Evolutionary conservation across 257 asterid genomes (phyloP).

Genomic region (Solanum chiquidenum): DNA sequence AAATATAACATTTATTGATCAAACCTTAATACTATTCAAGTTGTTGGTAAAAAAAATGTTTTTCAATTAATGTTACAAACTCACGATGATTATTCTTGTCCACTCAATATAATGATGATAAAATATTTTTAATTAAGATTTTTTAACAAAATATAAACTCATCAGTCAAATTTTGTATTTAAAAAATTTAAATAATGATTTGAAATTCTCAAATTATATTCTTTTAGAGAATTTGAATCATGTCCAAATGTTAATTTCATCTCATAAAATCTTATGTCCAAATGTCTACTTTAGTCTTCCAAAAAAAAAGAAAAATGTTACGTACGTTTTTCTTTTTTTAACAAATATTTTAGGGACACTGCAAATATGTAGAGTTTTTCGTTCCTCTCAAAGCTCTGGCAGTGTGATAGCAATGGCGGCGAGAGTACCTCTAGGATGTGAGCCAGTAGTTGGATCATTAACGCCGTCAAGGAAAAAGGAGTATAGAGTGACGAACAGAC

Average conservation of each 20-base stretch:
- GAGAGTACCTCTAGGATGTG: conserved; percentile 60
- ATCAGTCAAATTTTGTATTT: accelerated
- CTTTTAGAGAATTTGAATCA: not conserved
- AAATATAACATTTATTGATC: no score
- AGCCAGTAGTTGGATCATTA: conserved; percentile 71
- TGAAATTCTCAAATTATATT: no score
- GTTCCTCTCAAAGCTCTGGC: not conserved
- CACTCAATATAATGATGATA: not conserved
- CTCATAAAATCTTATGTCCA: no score
- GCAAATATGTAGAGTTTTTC: not conserved
- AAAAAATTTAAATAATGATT: no score
- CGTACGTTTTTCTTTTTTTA: no score
- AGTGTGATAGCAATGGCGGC: conserved; percentile 19
- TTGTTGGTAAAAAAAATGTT: not conserved
- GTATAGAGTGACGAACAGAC: conserved; percentile 75
- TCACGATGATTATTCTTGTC: not conserved
- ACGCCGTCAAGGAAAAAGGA: conserved; percentile 72
- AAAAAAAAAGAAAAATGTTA: not conserved
- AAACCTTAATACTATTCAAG: not conserved
- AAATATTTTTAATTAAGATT: no score
- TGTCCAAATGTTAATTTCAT: accelerated
- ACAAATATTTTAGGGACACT: not conserved
- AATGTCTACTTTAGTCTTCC: no score
- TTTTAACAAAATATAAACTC: no score
- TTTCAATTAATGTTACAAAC: no score